Conservation (phyloP, 257 asterid species). For the Solanum chmielewskii region DNA sequence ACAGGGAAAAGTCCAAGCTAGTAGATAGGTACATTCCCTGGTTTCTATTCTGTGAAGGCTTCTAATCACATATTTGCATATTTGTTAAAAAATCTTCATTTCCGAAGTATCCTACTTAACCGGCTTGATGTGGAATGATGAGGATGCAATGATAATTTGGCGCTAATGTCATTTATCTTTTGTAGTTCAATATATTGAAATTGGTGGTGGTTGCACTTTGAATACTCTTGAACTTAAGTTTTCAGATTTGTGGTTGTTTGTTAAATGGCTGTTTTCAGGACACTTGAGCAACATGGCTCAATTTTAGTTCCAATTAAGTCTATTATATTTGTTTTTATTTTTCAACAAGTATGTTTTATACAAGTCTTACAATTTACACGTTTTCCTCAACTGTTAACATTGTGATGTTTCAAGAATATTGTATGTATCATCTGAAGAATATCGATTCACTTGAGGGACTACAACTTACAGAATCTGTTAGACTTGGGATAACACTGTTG, state of each 20-base stretch:
- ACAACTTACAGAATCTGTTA: background rate
- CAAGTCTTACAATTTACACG: background rate
- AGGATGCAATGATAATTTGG: background rate
- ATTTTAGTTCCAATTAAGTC: background rate
- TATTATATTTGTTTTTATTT: background rate
- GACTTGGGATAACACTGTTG: background rate
- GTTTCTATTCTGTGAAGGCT: background rate
- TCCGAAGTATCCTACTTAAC: background rate
- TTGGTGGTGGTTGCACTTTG: slow-evolving; percentile 23
- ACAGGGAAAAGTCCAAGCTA: slow-evolving; percentile 62
- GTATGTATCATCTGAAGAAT: background rate
- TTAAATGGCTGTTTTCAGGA: slow-evolving; percentile 13
- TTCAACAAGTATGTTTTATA: background rate
- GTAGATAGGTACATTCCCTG: slow-evolving; percentile 36
- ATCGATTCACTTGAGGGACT: background rate
- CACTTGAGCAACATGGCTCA: slow-evolving; percentile 27
- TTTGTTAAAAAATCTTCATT: background rate
- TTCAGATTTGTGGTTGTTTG: slow-evolving; percentile 15
- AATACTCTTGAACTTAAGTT: slow-evolving; percentile 25
- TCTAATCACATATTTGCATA: background rate
- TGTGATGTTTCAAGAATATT: background rate
- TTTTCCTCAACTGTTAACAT: background rate
- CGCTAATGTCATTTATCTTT: slow-evolving; percentile 5
- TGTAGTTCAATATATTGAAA: slow-evolving; percentile 35
- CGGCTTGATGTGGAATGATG: background rate